Conservation (phyloP, 2,329 filamentous ascomycete species). For the Colletotrichum salicis region DNA sequence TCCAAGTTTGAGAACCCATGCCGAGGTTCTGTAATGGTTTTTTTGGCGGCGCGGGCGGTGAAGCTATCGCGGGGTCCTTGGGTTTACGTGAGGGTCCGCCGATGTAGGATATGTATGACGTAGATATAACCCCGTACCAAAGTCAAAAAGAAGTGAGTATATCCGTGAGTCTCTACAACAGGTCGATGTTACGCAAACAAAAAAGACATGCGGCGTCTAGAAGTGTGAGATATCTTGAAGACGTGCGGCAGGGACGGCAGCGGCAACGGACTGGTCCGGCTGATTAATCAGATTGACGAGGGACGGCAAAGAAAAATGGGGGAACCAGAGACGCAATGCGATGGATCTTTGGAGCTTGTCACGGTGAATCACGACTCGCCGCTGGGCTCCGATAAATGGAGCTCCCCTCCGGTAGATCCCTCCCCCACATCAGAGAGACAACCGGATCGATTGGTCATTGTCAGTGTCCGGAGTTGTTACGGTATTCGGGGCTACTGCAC, state of each 20-base stretch:
- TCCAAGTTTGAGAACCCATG: constrained; percentile 45
- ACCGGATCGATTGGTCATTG: constrained; percentile 18
- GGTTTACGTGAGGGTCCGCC: neutral
- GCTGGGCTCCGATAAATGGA: constrained; percentile 33
- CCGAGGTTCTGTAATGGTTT: constrained; percentile 11
- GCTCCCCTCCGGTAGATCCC: constrained; percentile 25
- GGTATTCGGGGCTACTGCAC: constrained; percentile 9
- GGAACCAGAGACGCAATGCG: constrained; percentile 1
- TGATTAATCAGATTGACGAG: constrained; percentile 32
- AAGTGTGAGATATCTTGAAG: neutral
- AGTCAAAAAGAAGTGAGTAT: neutral
- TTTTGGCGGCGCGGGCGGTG: constrained; percentile 1
- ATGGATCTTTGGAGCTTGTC: constrained; percentile 23
- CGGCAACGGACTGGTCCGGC: constrained; percentile 13
- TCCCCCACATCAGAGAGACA: constrained; percentile 1
- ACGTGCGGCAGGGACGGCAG: constrained; percentile 1
- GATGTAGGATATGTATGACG: neutral
- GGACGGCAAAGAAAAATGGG: constrained; percentile 11
- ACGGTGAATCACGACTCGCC: constrained; percentile 30
- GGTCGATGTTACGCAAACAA: too few species aligned
- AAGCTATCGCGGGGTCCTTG: constrained; percentile 29
- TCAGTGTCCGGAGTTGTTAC: constrained; percentile 17
- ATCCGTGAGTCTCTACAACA: neutral
- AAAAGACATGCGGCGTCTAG: neutral
- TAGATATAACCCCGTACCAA: neutral